A percentile compares a stretch with the other conserved stretches of the same genome.
Conservation (phyloP, 345 rosid genomes). For the Ceriops zippeliana region DNA sequence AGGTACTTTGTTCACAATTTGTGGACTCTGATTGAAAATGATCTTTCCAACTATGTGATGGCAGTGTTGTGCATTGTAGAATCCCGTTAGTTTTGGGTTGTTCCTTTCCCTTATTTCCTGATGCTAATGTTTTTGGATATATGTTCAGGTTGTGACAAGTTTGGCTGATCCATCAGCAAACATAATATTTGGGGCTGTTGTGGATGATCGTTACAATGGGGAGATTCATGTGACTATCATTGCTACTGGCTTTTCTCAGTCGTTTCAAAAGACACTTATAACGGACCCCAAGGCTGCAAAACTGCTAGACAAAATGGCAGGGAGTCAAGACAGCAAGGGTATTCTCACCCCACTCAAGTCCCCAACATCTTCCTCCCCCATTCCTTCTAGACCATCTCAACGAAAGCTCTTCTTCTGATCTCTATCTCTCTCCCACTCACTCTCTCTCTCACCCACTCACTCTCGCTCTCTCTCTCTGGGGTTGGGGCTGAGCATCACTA, state of each 20-base stretch:
- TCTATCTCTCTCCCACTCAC: no score
- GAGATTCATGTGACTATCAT: slow-evolving; percentile 95
- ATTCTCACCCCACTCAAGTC: slow-evolving; percentile 45
- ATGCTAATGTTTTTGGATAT: neutral
- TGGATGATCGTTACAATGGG: slow-evolving; percentile 89
- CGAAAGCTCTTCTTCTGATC: slow-evolving; percentile 75
- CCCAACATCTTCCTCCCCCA: slow-evolving; percentile 42
- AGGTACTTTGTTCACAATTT: slow-evolving; percentile 40
- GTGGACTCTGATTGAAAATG: slow-evolving; percentile 1
- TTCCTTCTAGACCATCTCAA: slow-evolving; percentile 49
- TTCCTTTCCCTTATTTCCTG: neutral
- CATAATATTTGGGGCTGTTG: slow-evolving; percentile 98
- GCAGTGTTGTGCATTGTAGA: neutral
- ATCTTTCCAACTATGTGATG: neutral
- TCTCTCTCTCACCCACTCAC: neutral
- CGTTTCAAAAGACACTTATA: slow-evolving; percentile 81
- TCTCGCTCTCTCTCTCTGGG: neutral
- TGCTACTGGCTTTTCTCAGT: slow-evolving; percentile 94
- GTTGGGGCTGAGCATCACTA: no score
- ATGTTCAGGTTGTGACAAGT: slow-evolving; percentile 84
- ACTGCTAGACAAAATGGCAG: slow-evolving; percentile 45
- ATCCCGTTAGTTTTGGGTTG: neutral
- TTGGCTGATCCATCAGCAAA: slow-evolving; percentile 98
- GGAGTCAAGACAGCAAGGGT: slow-evolving; percentile 57
- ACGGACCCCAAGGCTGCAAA: slow-evolving; percentile 73